Evolutionary conservation across 441 rosid species (phyloP).

Genomic region (Eutrema salsugineum): DNA sequence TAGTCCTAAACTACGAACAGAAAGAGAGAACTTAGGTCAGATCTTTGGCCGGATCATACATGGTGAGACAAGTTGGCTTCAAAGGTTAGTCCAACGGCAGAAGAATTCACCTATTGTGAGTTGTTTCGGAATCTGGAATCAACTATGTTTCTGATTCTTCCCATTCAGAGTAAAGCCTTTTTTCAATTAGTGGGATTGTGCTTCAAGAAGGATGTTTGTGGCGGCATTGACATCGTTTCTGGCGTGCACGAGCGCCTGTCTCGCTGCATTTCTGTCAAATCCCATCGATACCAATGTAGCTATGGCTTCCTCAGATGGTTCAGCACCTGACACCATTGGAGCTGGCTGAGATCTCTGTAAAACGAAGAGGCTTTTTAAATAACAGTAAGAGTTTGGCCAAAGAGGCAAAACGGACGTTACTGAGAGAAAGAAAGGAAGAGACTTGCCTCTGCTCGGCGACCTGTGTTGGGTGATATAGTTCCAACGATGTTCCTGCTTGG

Average conservation of each 20-base stretch:
- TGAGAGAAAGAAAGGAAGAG: background rate
- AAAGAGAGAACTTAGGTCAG: background rate
- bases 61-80: background rate
- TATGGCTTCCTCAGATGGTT: slow-evolving; percentile 68
- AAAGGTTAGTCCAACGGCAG: slow-evolving; percentile 6
- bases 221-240: slow-evolving; percentile 83
- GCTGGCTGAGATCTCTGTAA: slow-evolving; percentile 60
- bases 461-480: slow-evolving; percentile 40
- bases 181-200: slow-evolving; percentile 49
- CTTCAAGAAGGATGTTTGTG: slow-evolving; percentile 87
- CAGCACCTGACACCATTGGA: slow-evolving; percentile 37
- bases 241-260: slow-evolving; percentile 81
- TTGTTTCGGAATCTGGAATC: background rate
- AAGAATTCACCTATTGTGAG: background rate
- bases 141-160: background rate
- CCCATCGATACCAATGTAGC: slow-evolving; percentile 75
- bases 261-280: slow-evolving; percentile 71
- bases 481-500: slow-evolving; percentile 41
- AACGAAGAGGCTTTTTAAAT: background rate
- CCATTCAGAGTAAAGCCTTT: background rate
- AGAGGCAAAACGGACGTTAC: background rate
- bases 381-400: background rate
- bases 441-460: slow-evolving; percentile 64
- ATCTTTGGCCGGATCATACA: background rate
- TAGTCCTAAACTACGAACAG: background rate